Evolutionary conservation across 73 alveolate species (phyloP).

Genomic region (Tetrahymena thermophila): DNA sequence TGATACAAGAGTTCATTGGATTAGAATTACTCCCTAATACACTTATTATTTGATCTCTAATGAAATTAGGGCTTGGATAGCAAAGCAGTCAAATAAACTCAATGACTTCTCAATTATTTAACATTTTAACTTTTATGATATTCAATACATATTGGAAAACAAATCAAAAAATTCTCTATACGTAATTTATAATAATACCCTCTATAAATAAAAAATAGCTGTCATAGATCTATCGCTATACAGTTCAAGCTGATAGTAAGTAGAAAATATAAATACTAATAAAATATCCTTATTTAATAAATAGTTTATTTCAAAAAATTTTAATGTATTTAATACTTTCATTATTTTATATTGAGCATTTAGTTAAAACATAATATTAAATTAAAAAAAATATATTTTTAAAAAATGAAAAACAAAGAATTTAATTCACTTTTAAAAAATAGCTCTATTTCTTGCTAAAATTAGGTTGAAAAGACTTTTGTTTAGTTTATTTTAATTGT

Average conservation of each 20-base stretch:
- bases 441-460: too few species aligned
- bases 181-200: not conserved
- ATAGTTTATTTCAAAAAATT: not conserved
- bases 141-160: not conserved
- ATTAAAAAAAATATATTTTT: too few species aligned
- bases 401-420: too few species aligned
- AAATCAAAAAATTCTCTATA: not conserved
- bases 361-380: not conserved
- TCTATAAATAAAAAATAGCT: not conserved
- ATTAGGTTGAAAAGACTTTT: too few species aligned
- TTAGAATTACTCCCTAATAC: not conserved
- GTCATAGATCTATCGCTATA: not conserved
- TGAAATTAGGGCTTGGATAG: not conserved
- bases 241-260: not conserved
- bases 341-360: too few species aligned
- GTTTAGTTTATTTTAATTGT: too few species aligned
- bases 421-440: too few species aligned
- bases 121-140: not conserved
- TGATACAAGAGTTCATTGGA: not conserved
- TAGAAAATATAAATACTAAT: not conserved
- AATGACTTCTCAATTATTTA: not conserved
- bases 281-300: too few species aligned
- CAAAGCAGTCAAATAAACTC: not conserved
- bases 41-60: not conserved
- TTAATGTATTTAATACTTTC: too few species aligned